Conservation (phyloP, 805 yeast genomes). For the Jamesozyma hellenica region DNA sequence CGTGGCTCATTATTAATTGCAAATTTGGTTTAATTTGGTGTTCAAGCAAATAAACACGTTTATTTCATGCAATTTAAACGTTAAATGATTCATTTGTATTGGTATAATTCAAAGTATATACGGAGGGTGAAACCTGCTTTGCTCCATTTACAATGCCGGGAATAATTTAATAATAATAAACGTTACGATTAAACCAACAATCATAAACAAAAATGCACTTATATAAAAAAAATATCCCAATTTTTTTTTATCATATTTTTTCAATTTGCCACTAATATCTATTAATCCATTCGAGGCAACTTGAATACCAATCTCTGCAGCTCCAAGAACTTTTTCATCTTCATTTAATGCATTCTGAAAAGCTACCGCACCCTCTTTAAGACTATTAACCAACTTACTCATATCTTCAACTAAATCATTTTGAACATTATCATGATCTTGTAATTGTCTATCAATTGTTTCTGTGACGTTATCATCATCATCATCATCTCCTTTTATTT, state of each 20-base stretch:
- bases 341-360: constrained; percentile 33
- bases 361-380: constrained; percentile 33
- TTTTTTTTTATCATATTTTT: constrained; percentile 26
- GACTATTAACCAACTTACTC: constrained; percentile 29
- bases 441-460: constrained; percentile 29
- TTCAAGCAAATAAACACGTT: too few relatives aligned
- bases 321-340: constrained; percentile 31
- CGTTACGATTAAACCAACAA: constrained; percentile 28
- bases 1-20: too few relatives aligned
- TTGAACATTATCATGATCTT: constrained; percentile 31
- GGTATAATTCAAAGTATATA: too few relatives aligned
- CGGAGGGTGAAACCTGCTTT: too few relatives aligned
- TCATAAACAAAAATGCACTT: constrained; percentile 16
- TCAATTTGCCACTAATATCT: constrained; percentile 23
- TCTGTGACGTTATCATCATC: constrained; percentile 1
- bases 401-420: constrained; percentile 31
- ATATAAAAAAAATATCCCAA: constrained; percentile 25
- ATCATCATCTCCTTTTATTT: constrained; percentile 1
- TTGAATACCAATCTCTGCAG: constrained; percentile 35
- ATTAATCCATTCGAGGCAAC: constrained; percentile 31
- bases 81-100: too few relatives aligned
- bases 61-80: too few relatives aligned
- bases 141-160: constrained; percentile 32
- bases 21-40: too few relatives aligned
- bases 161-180: constrained; percentile 30